Base-by-base conservation (phyloP, 352 stramenopile species). In the Pythium dissotocum region DNA sequence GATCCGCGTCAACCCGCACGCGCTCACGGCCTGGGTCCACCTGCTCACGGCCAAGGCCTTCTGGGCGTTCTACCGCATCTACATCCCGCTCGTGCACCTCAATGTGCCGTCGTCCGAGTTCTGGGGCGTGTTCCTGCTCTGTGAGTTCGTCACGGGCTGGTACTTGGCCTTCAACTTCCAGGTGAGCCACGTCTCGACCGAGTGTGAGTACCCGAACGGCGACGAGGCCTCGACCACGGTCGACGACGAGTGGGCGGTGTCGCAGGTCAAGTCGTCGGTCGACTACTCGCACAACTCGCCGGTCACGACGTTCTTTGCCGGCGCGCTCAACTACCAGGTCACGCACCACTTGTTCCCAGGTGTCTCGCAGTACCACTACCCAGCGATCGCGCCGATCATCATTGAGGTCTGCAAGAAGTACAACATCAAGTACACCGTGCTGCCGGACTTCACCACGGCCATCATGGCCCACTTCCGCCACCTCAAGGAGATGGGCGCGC, bases 241-340 rank as follows among this genome's bases (percentile, higher is more conserved):
- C 53, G 71, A 83, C 0, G 90, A 97, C 67, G 92, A 98, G 71
- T 98, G 95, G 94, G 95, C 94, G 38, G 84, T 95, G 53, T 91
- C 88, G 61, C 95, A 98, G 79, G 84, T 98, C 66, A 97, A 98
- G 80, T 98, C 95, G 52, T 95, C 88, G 56, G 95, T 98, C 57
- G 97, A 98, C 76, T 98, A 98, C 79, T 80, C 74, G 51, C 83
- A 97, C 65, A 77, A 82, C 54, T 95, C 81, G 65, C 69, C 73
- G 46, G 14, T 98, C 26, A 91, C 89, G 59, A 90, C 97, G 52
- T 98, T 98, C 79, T 75, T 98, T n/a, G 86, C 94, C 38, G 97
- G 95, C 64, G 97, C 89, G 65, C 83, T 99, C 18, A 99, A 99
- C 82, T 98, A 99, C 76, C 97, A 99, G 76, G 93, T 98, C 70